A percentile compares a stretch with the other conserved stretches of the same genome.
Conservation (phyloP, 352 stramenopile species). For the Peronospora belbahrii region DNA sequence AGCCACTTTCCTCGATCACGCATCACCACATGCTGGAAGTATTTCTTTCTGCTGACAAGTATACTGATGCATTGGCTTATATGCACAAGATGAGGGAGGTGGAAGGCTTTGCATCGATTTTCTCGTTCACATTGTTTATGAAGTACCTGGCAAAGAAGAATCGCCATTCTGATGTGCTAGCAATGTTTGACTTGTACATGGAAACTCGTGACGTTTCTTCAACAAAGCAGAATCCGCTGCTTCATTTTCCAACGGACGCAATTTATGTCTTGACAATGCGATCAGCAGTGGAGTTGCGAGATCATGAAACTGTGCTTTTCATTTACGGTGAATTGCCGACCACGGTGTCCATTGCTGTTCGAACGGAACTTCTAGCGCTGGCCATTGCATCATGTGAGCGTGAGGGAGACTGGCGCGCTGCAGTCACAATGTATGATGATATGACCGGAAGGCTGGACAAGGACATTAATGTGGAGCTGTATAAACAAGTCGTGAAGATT, state of each 20-base stretch:
- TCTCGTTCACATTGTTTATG: conserved; percentile 69
- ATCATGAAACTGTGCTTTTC: conserved; percentile 52
- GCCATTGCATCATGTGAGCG: conserved; percentile 54
- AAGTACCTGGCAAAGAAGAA: conserved; percentile 46
- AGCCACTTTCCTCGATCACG: conserved; percentile 47
- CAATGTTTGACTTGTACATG: conserved; percentile 57
- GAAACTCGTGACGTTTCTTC: conserved; percentile 35
- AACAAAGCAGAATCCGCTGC: conserved; percentile 42
- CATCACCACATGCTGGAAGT: conserved; percentile 73
- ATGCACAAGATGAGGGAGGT: conserved; percentile 41
- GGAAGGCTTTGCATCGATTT: conserved; percentile 45
- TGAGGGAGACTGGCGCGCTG: conserved; percentile 60
- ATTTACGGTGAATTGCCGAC: conserved; percentile 47
- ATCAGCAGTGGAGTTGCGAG: conserved; percentile 33
- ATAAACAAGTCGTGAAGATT: conserved; percentile 78
- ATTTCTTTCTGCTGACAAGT: conserved; percentile 54
- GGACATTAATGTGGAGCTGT: conserved; percentile 61
- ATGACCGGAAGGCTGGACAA: conserved; percentile 47
- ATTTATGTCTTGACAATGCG: conserved; percentile 58
- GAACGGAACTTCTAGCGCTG: conserved; percentile 38
- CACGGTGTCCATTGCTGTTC: conserved; percentile 43
- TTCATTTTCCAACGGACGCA: conserved; percentile 59
- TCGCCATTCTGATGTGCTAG: conserved; percentile 35
- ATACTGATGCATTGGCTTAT: conserved; percentile 33
- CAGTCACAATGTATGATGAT: conserved; percentile 72